Base-by-base conservation (phyloP, 306 rosid species). In the Lathyrus aphaca region DNA sequence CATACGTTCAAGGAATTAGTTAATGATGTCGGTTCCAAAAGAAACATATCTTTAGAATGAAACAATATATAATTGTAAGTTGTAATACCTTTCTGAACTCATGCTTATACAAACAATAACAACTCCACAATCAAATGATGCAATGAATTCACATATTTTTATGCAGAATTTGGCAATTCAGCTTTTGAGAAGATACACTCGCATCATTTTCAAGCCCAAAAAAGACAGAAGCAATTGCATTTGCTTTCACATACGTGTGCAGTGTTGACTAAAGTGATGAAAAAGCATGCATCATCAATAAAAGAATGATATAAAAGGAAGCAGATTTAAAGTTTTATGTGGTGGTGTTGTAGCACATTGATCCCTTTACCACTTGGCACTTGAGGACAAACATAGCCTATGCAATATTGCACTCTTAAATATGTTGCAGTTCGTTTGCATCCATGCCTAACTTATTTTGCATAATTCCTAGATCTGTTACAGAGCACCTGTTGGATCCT, bases 141-240 rank as follows among this genome's bases (percentile, higher is more conserved):
- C 62, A 56, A 56, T 56, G 39, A 56, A 56, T 25, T 27, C 5
- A 27, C 9, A 25, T 10, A 55, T 25, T 55, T 14, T 14, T 27
- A 10, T 54, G 60, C 35, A 54, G 35, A 56, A 56, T 56, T 56
- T 56, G 39, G 39, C 19, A 27, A 56, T 56, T 56, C 12, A 27
- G 39, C 38, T 29, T 25, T 27, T 27, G 18, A 56, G 14, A 56
- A 27, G 7, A 27, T 56, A 14, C 11, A 56, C 18, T 56, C 39
- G 19, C 63, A 56, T 56, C 63, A 56, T 14, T 56, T 27, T 56
- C 63, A 56, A 30, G 8, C 63, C 19, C 6, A 19, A 51, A 51
- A 48, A 45, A 48, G 17, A 32, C 8, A 6, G 17, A 48, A 48
- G 17, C 54, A 48, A 48, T 48, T 48, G 54, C 10, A 16, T 48